These are phyloP conservation scores for Didymella lethalis DNA, from an alignment of 2,329 filamentous ascomycete species.

Conservation along the genomic window DNA sequence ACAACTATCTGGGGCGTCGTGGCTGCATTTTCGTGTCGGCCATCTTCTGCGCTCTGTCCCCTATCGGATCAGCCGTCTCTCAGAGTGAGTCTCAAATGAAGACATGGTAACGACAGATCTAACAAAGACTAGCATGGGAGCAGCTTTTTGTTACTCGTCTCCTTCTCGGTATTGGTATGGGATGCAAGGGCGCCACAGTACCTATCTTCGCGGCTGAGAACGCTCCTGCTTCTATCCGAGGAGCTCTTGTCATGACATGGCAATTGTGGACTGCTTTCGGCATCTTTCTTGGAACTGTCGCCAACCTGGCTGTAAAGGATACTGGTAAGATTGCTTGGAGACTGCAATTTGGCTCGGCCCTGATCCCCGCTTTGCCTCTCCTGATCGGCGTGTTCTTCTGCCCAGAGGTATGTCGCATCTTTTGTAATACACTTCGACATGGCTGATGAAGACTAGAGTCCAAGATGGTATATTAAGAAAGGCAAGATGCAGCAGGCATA, in stretches of 20 bases:
- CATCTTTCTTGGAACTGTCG: conserved; percentile 56
- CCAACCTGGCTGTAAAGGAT: conserved; percentile 51
- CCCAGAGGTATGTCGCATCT: conserved; percentile 54
- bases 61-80: conserved; percentile 28
- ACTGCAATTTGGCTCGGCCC: conserved; percentile 35
- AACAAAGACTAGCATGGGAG: conserved; percentile 41
- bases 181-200: conserved; percentile 55
- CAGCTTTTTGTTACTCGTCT: conserved; percentile 52
- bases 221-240: conserved; percentile 58
- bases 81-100: conserved; percentile 22
- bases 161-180: conserved; percentile 55
- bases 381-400: conserved; percentile 27
- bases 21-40: conserved; percentile 34
- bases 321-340: conserved; percentile 37
- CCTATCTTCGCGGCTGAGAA: conserved; percentile 58
- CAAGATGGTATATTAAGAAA: conserved; percentile 47
- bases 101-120: conserved; percentile 6
- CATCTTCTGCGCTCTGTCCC: conserved; percentile 29
- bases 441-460: conserved; percentile 13
- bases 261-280: conserved; percentile 56
- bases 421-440: not conserved
- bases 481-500: conserved; percentile 49
- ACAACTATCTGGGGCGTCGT: conserved; percentile 34
- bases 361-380: conserved; percentile 32
- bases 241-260: conserved; percentile 58